Percentiles rank a stretch among this genome's conserved stretches.
Evolutionary conservation across 164 flowering plant genomes (phyloP).

Genomic region (Sextonia rubra): DNA sequence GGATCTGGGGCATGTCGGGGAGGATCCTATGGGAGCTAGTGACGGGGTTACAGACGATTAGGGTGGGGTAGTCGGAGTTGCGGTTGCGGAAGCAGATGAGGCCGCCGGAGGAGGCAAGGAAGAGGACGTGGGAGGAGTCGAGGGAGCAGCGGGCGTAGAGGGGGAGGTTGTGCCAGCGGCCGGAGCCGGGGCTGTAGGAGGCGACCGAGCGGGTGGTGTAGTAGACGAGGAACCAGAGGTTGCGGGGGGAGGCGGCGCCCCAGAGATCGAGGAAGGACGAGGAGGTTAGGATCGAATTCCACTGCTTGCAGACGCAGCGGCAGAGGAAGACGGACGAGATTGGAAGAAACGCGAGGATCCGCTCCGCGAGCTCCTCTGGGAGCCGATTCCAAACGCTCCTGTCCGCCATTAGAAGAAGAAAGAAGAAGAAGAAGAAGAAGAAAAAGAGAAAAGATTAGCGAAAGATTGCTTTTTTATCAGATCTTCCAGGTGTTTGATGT

Average conservation of each 20-base stretch:
- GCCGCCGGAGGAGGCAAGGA: slow-evolving; percentile 24
- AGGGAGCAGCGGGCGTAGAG: slow-evolving; percentile 20
- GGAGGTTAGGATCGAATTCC: slow-evolving; percentile 17
- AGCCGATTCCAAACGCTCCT: slow-evolving; percentile 14
- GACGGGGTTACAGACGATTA: slow-evolving; percentile 27
- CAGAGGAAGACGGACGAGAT: slow-evolving; percentile 20
- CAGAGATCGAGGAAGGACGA: slow-evolving; percentile 13
- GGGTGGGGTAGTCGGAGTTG: slow-evolving; percentile 19
- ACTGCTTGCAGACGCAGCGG: slow-evolving; percentile 20
- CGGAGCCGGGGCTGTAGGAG: slow-evolving; percentile 15
- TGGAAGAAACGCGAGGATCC: slow-evolving; percentile 23
- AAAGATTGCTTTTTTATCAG: too few species aligned
- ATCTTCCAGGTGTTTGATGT: background rate
- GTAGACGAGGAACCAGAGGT: slow-evolving; percentile 24
- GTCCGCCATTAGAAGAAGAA: slow-evolving; percentile 7
- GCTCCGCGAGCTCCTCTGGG: slow-evolving; percentile 23
- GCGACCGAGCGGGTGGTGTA: slow-evolving; percentile 16
- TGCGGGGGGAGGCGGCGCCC: slow-evolving; percentile 8
- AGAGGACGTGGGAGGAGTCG: slow-evolving; percentile 20
- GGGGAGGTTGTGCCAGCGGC: slow-evolving; percentile 24
- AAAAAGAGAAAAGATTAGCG: background rate
- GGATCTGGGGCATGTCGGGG: slow-evolving; percentile 19
- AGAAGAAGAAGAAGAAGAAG: background rate
- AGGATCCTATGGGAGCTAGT: slow-evolving; percentile 19
- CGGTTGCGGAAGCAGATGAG: slow-evolving; percentile 26